Evolutionary conservation across 495 filamentous ascomycete species (phyloP).

Genomic region (Podospora pseudopauciseta): DNA sequence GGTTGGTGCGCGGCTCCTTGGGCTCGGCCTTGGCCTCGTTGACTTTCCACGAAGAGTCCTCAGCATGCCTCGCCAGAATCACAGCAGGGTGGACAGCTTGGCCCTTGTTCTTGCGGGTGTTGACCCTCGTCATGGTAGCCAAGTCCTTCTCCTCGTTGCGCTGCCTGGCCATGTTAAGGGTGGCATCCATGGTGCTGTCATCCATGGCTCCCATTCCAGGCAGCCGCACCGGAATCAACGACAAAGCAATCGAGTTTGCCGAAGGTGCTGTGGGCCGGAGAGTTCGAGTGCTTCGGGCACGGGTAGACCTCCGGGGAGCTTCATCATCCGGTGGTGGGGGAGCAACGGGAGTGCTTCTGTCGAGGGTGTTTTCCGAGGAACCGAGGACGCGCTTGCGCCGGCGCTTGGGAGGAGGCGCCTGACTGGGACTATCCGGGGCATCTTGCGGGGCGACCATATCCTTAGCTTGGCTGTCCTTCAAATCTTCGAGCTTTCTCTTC

Average conservation of each 20-base stretch:
- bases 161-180: slow-evolving; percentile 24
- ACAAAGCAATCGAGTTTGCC: slow-evolving; percentile 33
- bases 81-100: slow-evolving; percentile 31
- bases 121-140: slow-evolving; percentile 43
- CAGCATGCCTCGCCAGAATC: slow-evolving; percentile 28
- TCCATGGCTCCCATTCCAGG: slow-evolving; percentile 30
- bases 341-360: neutral
- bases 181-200: slow-evolving; percentile 17
- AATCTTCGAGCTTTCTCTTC: slow-evolving; percentile 34
- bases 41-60: slow-evolving; percentile 29
- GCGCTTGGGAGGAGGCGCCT: slow-evolving; percentile 27
- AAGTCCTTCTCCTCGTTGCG: slow-evolving; percentile 50
- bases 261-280: slow-evolving; percentile 30
- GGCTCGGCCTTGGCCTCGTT: slow-evolving; percentile 33
- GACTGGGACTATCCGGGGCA: slow-evolving; percentile 8
- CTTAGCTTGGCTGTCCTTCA: slow-evolving; percentile 18
- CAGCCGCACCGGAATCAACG: slow-evolving; percentile 31
- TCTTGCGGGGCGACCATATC: slow-evolving; percentile 7
- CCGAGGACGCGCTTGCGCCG: slow-evolving; percentile 29
- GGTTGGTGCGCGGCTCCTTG: slow-evolving; percentile 16
- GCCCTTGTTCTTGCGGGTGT: slow-evolving; percentile 57
- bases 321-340: slow-evolving; percentile 5
- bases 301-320: slow-evolving; percentile 30
- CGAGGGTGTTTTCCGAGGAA: neutral
- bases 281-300: slow-evolving; percentile 27